Evolutionary conservation across 2,329 filamentous ascomycete genomes (phyloP).

Genomic region (Fusarium decemcellulare): DNA sequence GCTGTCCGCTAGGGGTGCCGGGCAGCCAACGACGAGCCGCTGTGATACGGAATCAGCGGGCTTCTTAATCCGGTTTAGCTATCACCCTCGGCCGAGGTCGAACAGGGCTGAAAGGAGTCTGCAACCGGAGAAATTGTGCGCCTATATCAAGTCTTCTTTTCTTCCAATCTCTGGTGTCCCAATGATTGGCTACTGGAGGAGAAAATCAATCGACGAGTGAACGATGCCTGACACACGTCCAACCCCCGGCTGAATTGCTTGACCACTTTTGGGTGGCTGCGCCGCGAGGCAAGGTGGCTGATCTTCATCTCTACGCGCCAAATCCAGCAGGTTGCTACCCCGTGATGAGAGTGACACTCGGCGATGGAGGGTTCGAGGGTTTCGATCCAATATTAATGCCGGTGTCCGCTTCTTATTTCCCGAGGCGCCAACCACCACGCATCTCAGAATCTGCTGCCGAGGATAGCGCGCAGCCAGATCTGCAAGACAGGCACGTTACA

Average conservation of each 20-base stretch:
- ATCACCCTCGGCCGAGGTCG: slow-evolving; percentile 10
- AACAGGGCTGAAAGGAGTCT: slow-evolving; percentile 29
- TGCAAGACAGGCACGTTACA: slow-evolving; percentile 18
- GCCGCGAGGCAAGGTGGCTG: slow-evolving; percentile 28
- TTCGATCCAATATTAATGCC: slow-evolving; percentile 15
- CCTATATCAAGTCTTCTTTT: slow-evolving; percentile 4
- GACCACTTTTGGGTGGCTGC: slow-evolving; percentile 32
- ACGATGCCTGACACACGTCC: slow-evolving; percentile 18
- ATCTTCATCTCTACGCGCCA: slow-evolving; percentile 44
- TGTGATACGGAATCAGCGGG: slow-evolving; percentile 8
- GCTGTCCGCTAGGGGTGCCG: neutral
- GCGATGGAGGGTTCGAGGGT: slow-evolving; percentile 6
- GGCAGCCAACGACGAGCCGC: neutral
- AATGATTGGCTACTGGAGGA: slow-evolving; percentile 30
- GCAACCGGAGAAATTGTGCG: slow-evolving; percentile 24
- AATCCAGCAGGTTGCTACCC: slow-evolving; percentile 36
- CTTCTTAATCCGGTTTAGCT: slow-evolving; percentile 26
- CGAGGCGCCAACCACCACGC: neutral
- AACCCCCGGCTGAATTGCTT: slow-evolving; percentile 27
- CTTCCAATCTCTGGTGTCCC: slow-evolving; percentile 21
- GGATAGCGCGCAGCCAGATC: slow-evolving; percentile 19
- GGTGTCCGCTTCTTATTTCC: slow-evolving; percentile 5
- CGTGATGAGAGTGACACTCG: slow-evolving; percentile 16
- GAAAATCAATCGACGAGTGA: slow-evolving; percentile 12
- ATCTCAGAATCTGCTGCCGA: slow-evolving; percentile 4